Percentiles rank a stretch among this genome's conserved stretches.
These are phyloP conservation scores for Schwanniomyces polymorphus DNA, from an alignment of 805 yeast genomes.

Conservation along the genomic window DNA sequence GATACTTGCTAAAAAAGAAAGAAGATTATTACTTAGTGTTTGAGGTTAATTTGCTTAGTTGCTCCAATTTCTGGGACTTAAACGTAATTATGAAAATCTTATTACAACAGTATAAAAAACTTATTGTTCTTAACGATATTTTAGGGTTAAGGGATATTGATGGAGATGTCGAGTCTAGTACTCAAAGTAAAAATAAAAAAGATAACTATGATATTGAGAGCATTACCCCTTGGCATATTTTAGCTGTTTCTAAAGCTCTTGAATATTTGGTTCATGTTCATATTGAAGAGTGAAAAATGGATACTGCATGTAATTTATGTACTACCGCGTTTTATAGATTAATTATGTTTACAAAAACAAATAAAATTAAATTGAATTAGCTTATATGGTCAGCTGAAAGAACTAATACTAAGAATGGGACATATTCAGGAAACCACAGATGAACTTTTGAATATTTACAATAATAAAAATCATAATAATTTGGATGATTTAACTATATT, in stretches of 20 bases:
- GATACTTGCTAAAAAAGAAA: slow-evolving; percentile 55
- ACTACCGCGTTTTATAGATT: slow-evolving; percentile 3
- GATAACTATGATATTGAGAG: slow-evolving; percentile 18
- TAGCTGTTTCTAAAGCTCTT: slow-evolving; percentile 63
- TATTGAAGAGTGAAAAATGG: slow-evolving; percentile 32
- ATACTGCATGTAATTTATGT: slow-evolving; percentile 5
- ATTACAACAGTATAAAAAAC: slow-evolving; percentile 59
- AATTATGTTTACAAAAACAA: slow-evolving; percentile 9
- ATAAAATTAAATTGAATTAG: not conserved
- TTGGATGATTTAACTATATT: slow-evolving; percentile 16
- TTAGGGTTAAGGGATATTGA: slow-evolving; percentile 28
- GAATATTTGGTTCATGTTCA: slow-evolving; percentile 58
- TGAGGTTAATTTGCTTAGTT: slow-evolving; percentile 70
- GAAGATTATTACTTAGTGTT: slow-evolving; percentile 33
- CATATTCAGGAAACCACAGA: slow-evolving; percentile 9
- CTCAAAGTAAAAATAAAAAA: slow-evolving; percentile 2
- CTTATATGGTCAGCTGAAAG: not conserved
- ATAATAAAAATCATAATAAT: not conserved
- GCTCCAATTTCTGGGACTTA: slow-evolving; percentile 66
- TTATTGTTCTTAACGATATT: slow-evolving; percentile 46
- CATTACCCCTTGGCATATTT: slow-evolving; percentile 71
- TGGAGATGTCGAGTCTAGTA: slow-evolving; percentile 8
- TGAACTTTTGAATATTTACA: slow-evolving; percentile 12
- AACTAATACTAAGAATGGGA: not conserved
- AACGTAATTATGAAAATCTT: slow-evolving; percentile 54